These are phyloP conservation scores for Epichloe festucae DNA, from an alignment of 2,329 filamentous ascomycete genomes.

Conservation along the genomic window DNA sequence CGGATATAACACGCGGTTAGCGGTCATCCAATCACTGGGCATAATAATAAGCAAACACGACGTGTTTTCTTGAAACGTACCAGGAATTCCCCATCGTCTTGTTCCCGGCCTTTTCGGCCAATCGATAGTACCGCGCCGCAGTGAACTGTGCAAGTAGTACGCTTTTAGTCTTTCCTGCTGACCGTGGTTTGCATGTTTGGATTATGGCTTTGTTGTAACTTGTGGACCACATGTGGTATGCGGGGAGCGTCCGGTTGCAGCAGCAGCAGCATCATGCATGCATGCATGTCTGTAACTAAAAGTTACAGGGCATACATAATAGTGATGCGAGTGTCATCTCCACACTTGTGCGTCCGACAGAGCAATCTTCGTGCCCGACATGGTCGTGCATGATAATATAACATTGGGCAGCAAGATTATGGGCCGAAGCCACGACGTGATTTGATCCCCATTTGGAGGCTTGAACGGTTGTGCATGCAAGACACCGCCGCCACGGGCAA, in stretches of 20 bases:
- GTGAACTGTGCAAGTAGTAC: constrained; percentile 41
- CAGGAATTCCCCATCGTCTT: constrained; percentile 91
- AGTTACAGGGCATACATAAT: neutral
- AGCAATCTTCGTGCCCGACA: neutral
- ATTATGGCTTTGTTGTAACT: no score
- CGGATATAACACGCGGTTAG: constrained; percentile 1
- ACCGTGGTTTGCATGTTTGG: no score
- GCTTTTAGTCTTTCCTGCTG: constrained; percentile 34
- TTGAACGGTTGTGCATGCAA: neutral
- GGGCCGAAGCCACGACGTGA: neutral
- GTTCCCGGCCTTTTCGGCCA: constrained; percentile 77
- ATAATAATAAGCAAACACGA: constrained; percentile 1
- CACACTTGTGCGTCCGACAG: neutral
- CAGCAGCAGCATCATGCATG: neutral
- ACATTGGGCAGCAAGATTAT: neutral
- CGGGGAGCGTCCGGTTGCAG: neutral
- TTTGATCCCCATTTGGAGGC: neutral
- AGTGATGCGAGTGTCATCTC: neutral
- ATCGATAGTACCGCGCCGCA: constrained; percentile 80
- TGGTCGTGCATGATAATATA: neutral
- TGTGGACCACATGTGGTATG: neutral
- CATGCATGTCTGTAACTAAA: neutral
- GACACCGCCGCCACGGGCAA: neutral
- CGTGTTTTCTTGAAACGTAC: constrained; percentile 41
- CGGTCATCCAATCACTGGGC: neutral